These are phyloP conservation scores for Arthrobotrys entomopaga DNA, from an alignment of 2,329 filamentous ascomycete genomes.

Conservation along the genomic window DNA sequence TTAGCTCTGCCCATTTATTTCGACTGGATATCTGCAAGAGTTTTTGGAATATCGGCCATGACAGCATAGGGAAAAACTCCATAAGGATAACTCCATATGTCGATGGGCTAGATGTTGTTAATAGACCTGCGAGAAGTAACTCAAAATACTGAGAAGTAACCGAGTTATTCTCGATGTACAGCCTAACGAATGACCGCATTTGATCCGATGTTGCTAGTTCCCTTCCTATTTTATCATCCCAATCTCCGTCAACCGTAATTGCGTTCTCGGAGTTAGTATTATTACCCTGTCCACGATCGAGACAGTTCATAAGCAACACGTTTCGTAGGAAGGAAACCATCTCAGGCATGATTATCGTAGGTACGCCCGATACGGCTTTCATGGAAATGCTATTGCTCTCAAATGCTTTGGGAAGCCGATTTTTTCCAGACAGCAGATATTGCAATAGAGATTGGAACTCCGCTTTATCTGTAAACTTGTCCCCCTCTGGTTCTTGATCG, in stretches of 20 bases:
- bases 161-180: conserved; percentile 31
- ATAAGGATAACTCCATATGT: conserved; percentile 35
- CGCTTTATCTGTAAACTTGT: conserved; percentile 60
- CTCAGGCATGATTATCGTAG: conserved; percentile 55
- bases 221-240: conserved; percentile 82
- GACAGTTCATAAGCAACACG: conserved; percentile 37
- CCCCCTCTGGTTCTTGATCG: conserved; percentile 38
- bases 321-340: conserved; percentile 49
- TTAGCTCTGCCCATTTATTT: conserved; percentile 46
- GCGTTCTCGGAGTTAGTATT: conserved; percentile 63
- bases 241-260: conserved; percentile 77
- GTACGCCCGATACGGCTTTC: conserved; percentile 41
- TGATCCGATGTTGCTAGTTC: conserved; percentile 73
- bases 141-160: conserved; percentile 34
- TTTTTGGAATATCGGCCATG: conserved; percentile 38
- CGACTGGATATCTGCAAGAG: conserved; percentile 27
- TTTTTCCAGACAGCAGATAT: conserved; percentile 64
- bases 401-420: conserved; percentile 60
- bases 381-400: conserved; percentile 48
- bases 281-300: conserved; percentile 20
- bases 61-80: conserved; percentile 49
- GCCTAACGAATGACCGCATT: conserved; percentile 54
- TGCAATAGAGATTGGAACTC: conserved; percentile 64
- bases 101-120: conserved; percentile 31
- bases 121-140: conserved; percentile 20